Evolutionary conservation across 805 yeast genomes (phyloP).

Genomic region (Trichomonascus vanleenenianus): DNA sequence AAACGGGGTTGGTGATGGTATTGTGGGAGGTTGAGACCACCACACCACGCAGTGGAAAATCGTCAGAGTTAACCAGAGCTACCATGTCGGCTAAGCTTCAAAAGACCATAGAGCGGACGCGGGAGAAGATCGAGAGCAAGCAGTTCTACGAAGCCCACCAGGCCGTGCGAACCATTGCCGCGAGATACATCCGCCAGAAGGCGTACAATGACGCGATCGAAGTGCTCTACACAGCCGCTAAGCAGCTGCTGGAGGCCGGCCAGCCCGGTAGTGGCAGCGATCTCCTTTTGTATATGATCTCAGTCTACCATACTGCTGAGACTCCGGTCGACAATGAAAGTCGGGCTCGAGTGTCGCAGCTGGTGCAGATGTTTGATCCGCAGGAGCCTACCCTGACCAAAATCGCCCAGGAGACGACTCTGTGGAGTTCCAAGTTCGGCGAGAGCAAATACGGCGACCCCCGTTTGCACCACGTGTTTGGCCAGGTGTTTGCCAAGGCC

Average conservation of each 20-base stretch:
- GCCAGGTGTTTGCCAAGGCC: constrained; percentile 46
- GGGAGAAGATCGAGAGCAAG: constrained; percentile 46
- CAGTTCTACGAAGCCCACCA: constrained; percentile 95
- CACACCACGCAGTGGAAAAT: too few species aligned
- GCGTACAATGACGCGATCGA: constrained; percentile 67
- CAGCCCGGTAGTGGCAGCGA: constrained; percentile 82
- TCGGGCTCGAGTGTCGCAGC: constrained; percentile 39
- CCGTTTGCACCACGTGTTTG: constrained; percentile 65
- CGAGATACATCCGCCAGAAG: constrained; percentile 66
- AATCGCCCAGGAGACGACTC: constrained; percentile 53
- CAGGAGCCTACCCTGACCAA: constrained; percentile 57
- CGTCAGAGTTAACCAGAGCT: too few species aligned
- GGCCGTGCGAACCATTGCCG: constrained; percentile 81
- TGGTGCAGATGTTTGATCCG: constrained; percentile 38
- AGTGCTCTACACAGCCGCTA: constrained; percentile 62
- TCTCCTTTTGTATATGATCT: constrained; percentile 61
- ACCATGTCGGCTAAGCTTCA: constrained; percentile 8
- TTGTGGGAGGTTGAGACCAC: too few species aligned
- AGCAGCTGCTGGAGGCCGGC: constrained; percentile 55
- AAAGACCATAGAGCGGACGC: constrained; percentile 17
- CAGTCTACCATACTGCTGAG: constrained; percentile 50
- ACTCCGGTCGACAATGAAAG: constrained; percentile 36
- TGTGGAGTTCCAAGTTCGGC: constrained; percentile 52
- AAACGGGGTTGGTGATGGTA: too few species aligned
- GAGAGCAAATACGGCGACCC: constrained; percentile 62